Conservation (phyloP, 257 asterid species). For the Petunia secreta region DNA sequence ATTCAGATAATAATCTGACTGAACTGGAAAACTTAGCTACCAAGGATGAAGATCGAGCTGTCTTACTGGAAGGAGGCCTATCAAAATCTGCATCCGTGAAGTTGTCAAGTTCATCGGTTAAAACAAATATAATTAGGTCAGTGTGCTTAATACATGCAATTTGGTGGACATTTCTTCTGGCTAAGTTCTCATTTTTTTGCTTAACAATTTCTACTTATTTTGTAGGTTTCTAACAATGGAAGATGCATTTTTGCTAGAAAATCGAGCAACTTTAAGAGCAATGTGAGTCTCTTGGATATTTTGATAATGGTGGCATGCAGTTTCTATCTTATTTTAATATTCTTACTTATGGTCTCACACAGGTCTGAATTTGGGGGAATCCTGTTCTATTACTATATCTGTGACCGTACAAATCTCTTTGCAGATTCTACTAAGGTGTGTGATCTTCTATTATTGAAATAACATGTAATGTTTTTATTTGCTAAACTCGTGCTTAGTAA, state of each 20-base stretch:
- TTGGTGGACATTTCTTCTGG: slow-evolving; percentile 25
- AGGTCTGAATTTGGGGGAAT: slow-evolving; percentile 97
- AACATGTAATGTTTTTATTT: background rate
- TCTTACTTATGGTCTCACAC: slow-evolving; percentile 36
- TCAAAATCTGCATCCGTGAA: slow-evolving; percentile 69
- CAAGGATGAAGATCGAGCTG: slow-evolving; percentile 84
- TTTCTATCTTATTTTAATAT: slow-evolving; percentile 14
- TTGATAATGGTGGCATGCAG: slow-evolving; percentile 14
- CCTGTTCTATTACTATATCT: slow-evolving; percentile 75
- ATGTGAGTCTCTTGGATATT: slow-evolving; percentile 37
- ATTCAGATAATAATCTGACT: slow-evolving; percentile 77
- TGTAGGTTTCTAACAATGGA: slow-evolving; percentile 56
- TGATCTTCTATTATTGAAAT: background rate
- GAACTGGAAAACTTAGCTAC: slow-evolving; percentile 60
- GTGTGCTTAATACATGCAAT: slow-evolving; percentile 24
- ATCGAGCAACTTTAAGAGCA: slow-evolving; percentile 51
- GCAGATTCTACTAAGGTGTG: slow-evolving; percentile 88
- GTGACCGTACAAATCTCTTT: slow-evolving; percentile 85
- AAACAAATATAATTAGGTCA: slow-evolving; percentile 78
- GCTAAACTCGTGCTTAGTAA: background rate
- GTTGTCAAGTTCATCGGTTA: slow-evolving; percentile 57
- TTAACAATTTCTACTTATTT: slow-evolving; percentile 31
- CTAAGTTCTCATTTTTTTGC: slow-evolving; percentile 25
- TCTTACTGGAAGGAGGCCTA: slow-evolving; percentile 86
- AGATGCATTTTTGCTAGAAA: slow-evolving; percentile 54